Evolutionary conservation across 2,329 filamentous ascomycete genomes (phyloP).

Genomic region (Fusarium falciforme): DNA sequence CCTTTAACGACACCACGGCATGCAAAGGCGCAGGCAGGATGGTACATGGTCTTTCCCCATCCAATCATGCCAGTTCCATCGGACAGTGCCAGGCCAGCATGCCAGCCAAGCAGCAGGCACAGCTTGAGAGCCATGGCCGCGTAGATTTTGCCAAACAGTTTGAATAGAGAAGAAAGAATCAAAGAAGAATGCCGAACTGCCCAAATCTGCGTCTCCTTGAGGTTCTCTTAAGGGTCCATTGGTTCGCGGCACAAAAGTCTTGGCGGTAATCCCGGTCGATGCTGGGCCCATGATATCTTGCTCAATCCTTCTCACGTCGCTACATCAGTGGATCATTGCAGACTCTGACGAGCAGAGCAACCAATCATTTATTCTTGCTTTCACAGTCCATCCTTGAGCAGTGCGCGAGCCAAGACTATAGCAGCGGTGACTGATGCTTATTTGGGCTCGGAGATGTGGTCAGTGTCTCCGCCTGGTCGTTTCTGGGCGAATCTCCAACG

Average conservation of each 20-base stretch:
- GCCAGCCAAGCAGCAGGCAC: neutral
- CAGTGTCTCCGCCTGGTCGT: neutral
- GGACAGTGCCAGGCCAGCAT: neutral
- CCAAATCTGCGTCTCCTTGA: neutral
- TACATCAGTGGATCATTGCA: neutral
- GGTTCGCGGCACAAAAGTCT: neutral
- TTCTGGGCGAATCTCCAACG: neutral
- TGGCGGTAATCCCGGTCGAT: neutral
- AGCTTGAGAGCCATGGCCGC: neutral
- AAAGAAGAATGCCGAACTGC: neutral
- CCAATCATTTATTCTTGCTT: neutral
- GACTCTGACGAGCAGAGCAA: neutral
- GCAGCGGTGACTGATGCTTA: neutral
- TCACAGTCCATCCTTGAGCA: neutral
- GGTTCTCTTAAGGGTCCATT: neutral
- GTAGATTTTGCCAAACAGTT: neutral
- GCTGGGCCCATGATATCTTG: slow-evolving; percentile 3
- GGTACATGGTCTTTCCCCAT: slow-evolving; percentile 50
- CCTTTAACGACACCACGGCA: slow-evolving; percentile 46
- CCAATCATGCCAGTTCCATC: slow-evolving; percentile 49
- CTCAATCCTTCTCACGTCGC: slow-evolving; percentile 6
- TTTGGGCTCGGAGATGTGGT: neutral
- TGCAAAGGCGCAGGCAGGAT: slow-evolving; percentile 51
- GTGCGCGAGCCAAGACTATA: neutral
- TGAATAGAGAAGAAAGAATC: neutral